Percentiles rank a stretch among this genome's conserved stretches.
Conservation (phyloP, 2,329 filamentous ascomycete species). For the Thelonectria rubi region DNA sequence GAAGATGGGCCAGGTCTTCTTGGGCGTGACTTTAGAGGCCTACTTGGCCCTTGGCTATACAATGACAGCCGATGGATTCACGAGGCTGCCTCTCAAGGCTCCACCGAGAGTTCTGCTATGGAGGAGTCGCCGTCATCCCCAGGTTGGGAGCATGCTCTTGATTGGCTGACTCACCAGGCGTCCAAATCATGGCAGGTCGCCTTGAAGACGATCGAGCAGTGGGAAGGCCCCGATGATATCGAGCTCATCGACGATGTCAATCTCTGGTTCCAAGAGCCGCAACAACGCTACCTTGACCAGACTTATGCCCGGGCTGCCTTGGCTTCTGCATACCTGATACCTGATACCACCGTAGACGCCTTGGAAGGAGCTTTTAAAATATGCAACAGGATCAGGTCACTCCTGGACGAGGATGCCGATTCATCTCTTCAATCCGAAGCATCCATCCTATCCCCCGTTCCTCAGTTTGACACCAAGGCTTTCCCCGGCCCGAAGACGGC, state of each 20-base stretch:
- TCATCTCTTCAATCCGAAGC: constrained; percentile 60
- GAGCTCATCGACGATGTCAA: constrained; percentile 70
- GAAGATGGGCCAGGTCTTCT: constrained; percentile 54
- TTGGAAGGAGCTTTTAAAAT: constrained; percentile 69
- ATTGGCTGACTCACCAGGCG: constrained; percentile 72
- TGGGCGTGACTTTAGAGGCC: constrained; percentile 71
- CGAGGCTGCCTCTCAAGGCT: constrained; percentile 16
- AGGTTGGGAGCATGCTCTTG: constrained; percentile 75
- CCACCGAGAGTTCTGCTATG: constrained; percentile 41
- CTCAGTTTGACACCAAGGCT: constrained; percentile 41
- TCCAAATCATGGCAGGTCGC: constrained; percentile 68
- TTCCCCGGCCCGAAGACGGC: constrained; percentile 41
- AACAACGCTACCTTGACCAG: constrained; percentile 66
- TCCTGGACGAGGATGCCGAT: constrained; percentile 68
- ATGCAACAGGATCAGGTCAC: constrained; percentile 60
- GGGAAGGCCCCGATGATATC: constrained; percentile 77
- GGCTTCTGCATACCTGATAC: constrained; percentile 73
- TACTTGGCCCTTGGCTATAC: constrained; percentile 80
- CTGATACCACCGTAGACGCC: constrained; percentile 65
- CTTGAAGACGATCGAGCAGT: constrained; percentile 72
- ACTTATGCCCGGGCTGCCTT: constrained; percentile 75
- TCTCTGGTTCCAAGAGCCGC: constrained; percentile 67
- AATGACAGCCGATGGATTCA: constrained; percentile 66
- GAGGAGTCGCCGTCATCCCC: constrained; percentile 52
- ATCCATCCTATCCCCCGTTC: constrained; percentile 53